These are phyloP conservation scores for Cryptococcus sp. DNA, from an alignment of 1,284 basidiomycete species.

Conservation along the genomic window DNA sequence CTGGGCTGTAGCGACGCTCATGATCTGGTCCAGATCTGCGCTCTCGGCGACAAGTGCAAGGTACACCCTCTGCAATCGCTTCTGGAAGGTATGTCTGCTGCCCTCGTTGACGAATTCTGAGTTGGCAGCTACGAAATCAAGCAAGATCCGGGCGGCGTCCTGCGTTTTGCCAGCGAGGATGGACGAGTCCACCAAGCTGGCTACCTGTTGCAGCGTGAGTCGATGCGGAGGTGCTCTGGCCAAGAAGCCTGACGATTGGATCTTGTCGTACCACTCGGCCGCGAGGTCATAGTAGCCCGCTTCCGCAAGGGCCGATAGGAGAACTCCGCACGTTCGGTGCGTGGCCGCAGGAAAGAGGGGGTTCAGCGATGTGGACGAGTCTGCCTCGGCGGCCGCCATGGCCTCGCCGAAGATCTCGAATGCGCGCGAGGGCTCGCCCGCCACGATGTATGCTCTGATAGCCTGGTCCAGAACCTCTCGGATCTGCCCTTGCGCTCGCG, in stretches of 20 bases:
- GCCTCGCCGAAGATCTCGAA: constrained; percentile 72
- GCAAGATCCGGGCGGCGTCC: constrained; percentile 3
- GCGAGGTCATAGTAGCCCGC: constrained; percentile 67
- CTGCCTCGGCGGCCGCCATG: constrained; percentile 57
- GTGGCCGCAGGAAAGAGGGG: constrained; percentile 62
- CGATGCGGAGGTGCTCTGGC: constrained; percentile 7
- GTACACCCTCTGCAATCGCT: constrained; percentile 1
- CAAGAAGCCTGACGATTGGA: constrained; percentile 8
- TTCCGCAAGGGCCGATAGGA: constrained; percentile 69
- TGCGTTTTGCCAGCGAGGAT: constrained; percentile 6
- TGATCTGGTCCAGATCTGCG: not conserved
- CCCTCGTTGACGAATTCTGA: constrained; percentile 4
- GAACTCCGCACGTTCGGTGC: constrained; percentile 61
- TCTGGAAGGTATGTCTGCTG: constrained; percentile 3
- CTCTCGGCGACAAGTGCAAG: not conserved
- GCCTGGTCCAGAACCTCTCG: constrained; percentile 58
- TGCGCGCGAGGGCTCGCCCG: constrained; percentile 65
- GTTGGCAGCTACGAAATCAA: not conserved
- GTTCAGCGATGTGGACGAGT: constrained; percentile 50
- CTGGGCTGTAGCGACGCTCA: not conserved
- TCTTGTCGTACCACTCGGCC: constrained; percentile 65
- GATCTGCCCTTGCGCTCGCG: constrained; percentile 4
- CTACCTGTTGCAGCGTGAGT: constrained; percentile 13
- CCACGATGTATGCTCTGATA: constrained; percentile 72
- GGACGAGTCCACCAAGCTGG: constrained; percentile 10